Conservation (phyloP, 805 yeast genomes). For the Metschnikowia drakensbergensis region DNA sequence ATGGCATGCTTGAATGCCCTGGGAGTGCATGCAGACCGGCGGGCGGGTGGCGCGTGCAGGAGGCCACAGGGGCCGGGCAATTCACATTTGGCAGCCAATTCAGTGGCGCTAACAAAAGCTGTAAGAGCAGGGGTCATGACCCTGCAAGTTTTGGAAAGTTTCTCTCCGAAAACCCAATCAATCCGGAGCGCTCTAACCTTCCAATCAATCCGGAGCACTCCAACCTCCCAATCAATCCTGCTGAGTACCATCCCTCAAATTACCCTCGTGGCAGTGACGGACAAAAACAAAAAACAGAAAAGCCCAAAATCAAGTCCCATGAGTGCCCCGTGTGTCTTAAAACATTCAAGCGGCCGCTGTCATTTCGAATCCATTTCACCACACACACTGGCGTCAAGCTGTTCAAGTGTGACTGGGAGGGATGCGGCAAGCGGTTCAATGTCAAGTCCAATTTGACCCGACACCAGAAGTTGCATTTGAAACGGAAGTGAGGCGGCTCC, state of each 20-base stretch:
- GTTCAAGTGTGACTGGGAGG: slow-evolving; percentile 45
- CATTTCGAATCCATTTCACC: slow-evolving; percentile 72
- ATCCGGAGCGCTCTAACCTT: too few species aligned
- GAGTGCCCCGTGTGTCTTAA: slow-evolving; percentile 58
- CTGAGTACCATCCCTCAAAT: too few species aligned
- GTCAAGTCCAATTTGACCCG: slow-evolving; percentile 80
- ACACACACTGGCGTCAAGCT: slow-evolving; percentile 53
- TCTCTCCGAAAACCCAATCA: too few species aligned
- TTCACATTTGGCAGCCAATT: too few species aligned
- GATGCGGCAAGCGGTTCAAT: slow-evolving; percentile 66
- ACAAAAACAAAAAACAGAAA: neutral
- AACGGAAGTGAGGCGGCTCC: slow-evolving; percentile 7
- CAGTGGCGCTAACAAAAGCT: too few species aligned
- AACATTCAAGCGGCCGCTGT: slow-evolving; percentile 77
- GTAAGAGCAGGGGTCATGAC: too few species aligned
- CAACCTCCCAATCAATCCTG: too few species aligned
- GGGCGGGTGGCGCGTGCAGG: too few species aligned
- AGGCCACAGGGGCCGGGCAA: too few species aligned
- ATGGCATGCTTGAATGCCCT: too few species aligned
- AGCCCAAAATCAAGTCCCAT: slow-evolving; percentile 2
- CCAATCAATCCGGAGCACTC: too few species aligned
- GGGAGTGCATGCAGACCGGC: neutral
- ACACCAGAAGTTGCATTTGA: slow-evolving; percentile 62
- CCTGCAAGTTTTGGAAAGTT: too few species aligned
- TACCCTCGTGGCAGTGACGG: neutral